Conservation (phyloP, 768 basidiomycete genomes). For the Tricholomella constricta region DNA sequence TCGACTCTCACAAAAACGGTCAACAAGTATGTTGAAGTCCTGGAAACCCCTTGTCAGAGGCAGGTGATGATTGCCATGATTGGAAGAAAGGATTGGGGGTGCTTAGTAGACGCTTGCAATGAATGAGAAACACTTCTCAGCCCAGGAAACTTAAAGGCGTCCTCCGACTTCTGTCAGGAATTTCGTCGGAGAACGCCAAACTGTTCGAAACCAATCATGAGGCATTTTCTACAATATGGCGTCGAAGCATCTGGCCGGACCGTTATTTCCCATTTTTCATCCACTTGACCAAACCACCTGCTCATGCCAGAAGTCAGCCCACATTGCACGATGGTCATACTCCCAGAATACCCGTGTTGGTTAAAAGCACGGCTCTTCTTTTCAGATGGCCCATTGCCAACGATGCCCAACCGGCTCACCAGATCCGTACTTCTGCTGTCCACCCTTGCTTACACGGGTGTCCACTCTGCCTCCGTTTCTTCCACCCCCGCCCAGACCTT, state of each 20-base stretch:
- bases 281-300: conserved; percentile 19
- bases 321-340: neutral
- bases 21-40: no score
- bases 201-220: neutral
- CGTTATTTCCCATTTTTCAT: conserved; percentile 1
- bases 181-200: neutral
- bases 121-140: no score
- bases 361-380: neutral
- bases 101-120: no score
- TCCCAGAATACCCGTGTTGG: neutral
- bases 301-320: neutral
- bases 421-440: neutral
- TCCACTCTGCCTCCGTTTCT: conserved; percentile 26
- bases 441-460: neutral
- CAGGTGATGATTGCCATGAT: no score
- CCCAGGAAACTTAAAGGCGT: no score
- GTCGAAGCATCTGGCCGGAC: conserved; percentile 10
- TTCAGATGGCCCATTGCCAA: neutral
- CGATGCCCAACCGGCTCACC: conserved; percentile 4
- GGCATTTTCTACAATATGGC: neutral
- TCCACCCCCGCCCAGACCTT: conserved; percentile 36
- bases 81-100: no score
- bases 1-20: no score
- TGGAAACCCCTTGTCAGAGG: no score
- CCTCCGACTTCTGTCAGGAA: neutral